phyloP scores from a whole-genome alignment of 345 rosid genomes.

The Odontarrhena argentea region DNA sequence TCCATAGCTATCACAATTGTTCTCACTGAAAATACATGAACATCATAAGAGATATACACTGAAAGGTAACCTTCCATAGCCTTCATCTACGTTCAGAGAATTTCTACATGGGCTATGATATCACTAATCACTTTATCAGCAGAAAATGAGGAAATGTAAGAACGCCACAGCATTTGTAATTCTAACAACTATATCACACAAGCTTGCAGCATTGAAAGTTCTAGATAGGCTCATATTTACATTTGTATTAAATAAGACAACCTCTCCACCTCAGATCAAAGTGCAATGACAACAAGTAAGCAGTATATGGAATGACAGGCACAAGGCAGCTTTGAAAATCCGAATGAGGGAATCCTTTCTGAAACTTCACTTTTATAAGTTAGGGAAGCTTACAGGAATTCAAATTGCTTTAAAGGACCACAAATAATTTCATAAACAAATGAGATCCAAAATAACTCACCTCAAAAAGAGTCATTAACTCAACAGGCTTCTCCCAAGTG shows the following conservation, averaged over 20 bases:
- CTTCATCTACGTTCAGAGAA: constrained; percentile 12
- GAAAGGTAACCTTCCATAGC: constrained; percentile 20
- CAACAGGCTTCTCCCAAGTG: constrained; percentile 93
- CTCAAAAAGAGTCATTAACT: constrained; percentile 92
- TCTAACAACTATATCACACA: constrained; percentile 27
- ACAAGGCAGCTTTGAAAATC: constrained; percentile 24
- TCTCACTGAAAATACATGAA: constrained; percentile 4
- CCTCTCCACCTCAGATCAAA: constrained; percentile 24
- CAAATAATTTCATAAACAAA: constrained; percentile 16
- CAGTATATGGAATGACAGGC: constrained; percentile 12
- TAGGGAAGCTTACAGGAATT: constrained; percentile 30
- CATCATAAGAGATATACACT: constrained; percentile 8
- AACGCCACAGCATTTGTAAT: constrained; percentile 18
- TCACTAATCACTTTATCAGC: constrained; percentile 18
- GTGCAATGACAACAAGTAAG: constrained; percentile 16
- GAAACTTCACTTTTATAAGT: constrained; percentile 19
- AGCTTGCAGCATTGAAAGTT: constrained; percentile 21
- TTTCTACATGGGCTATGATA: constrained; percentile 21
- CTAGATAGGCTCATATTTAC: constrained; percentile 17
- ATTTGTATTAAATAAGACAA: constrained; percentile 12
- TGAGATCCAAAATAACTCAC: constrained; percentile 49
- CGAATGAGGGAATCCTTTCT: constrained; percentile 14
- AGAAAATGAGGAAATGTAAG: constrained; percentile 26
- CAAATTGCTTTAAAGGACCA: not conserved
- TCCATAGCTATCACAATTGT: constrained; percentile 7